These are phyloP conservation scores for Nyctanthes arbortristis DNA, from an alignment of 257 asterid species.

Conservation along the genomic window DNA sequence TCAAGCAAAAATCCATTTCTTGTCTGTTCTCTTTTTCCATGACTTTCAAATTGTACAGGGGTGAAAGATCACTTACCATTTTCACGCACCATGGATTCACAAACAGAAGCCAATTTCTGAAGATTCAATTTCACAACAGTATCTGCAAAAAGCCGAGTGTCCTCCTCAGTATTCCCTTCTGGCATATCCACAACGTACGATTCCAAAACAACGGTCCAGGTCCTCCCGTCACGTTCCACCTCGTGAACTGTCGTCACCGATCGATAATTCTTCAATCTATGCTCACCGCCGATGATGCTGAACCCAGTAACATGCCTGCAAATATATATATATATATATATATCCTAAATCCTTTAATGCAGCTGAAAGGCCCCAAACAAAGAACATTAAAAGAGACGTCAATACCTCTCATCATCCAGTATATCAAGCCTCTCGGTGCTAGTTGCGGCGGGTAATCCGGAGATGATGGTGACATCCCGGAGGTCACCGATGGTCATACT, in stretches of 20 bases:
- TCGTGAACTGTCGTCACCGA: slow-evolving; percentile 74
- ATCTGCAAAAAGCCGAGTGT: slow-evolving; percentile 83
- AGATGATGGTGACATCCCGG: slow-evolving; percentile 71
- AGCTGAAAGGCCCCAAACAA: no score
- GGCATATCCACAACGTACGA: slow-evolving; percentile 87
- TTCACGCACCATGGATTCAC: slow-evolving; percentile 38
- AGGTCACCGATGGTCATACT: slow-evolving; percentile 55
- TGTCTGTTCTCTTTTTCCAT: background rate
- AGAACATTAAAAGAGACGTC: no score
- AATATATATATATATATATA: no score
- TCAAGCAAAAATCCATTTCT: background rate
- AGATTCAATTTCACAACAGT: slow-evolving; percentile 79
- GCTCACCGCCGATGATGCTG: slow-evolving; percentile 85
- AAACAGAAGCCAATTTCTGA: slow-evolving; percentile 70
- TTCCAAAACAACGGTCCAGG: slow-evolving; percentile 65
- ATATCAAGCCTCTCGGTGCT: slow-evolving; percentile 85
- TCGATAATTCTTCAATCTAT: slow-evolving; percentile 66
- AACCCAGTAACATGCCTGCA: slow-evolving; percentile 79
- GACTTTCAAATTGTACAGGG: background rate
- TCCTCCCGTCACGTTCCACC: slow-evolving; percentile 42
- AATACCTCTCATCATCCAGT: slow-evolving; percentile 54
- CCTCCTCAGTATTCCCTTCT: slow-evolving; percentile 91
- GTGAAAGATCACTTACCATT: background rate
- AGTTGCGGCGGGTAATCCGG: slow-evolving; percentile 91
- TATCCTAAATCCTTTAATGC: no score